Base-by-base conservation (phyloP, 2,329 filamentous ascomycete genomes). In the Curvularia spicifera region DNA sequence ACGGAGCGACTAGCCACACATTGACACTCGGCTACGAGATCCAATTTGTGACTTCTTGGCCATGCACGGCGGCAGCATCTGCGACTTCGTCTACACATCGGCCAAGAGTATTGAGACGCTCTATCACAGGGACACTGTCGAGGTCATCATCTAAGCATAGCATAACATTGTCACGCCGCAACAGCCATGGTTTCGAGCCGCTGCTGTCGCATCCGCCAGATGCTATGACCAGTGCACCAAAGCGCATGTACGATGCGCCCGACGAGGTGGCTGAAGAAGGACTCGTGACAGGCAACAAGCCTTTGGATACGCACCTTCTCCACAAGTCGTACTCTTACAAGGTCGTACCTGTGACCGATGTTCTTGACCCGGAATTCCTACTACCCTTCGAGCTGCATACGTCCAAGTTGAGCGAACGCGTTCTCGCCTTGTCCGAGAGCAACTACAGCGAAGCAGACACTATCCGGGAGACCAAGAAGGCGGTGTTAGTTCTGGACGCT, bases 31-130 rank as follows among this genome's bases (percentile, higher is more conserved):
- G 71, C 15, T 78, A 84, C 67, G 82, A 85, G 57, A 78, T 84
- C 13, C 78, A 82, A 28, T 87, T 86, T 65, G 73, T 87, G 43
- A 79, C 82, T 0, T 82, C 83, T 1, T 83, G 82, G 66, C 82
- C 82, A 18, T 87, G 84, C 67, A 79, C 76, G 6, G 76, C 80
- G 10, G 82, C 83, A 13, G 58, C 67, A 12, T 59, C 67, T 12
- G 63, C 67, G 6, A 60, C 66, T 24, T 64, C 61, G 3, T 29
- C 29, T 28, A 51, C 54, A 20, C 67, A 61, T 47, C 56, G 65
- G 10, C 70, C 68, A 9, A 65, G 66, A 22, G 59, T 72, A 13
- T 52, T 70, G 2, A 70, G 69, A 43, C 66, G 69, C 20, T 67
- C 71, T 1, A 48, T 65, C 5, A 68, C 70, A 6, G 58, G 60